A percentile compares a stretch with the other conserved stretches of the same genome.
These are phyloP conservation scores for Agarophyton chilense DNA, from an alignment of 23 red algal genomes.

Conservation along the genomic window DNA sequence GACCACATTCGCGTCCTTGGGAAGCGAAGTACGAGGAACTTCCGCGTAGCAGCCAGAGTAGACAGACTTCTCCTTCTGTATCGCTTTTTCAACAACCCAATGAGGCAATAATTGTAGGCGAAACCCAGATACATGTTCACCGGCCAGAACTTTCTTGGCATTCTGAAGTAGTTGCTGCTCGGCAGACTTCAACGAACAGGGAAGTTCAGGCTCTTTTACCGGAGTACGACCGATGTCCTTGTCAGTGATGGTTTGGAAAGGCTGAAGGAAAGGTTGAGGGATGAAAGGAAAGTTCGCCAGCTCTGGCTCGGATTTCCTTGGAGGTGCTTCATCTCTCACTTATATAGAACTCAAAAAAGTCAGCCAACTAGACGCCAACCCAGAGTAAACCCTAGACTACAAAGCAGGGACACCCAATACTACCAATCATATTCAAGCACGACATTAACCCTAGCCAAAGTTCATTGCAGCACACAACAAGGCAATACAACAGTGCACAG, in stretches of 20 bases:
- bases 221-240: background rate
- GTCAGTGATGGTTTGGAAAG: slow-evolving; percentile 2
- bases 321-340: too few species aligned
- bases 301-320: too few species aligned
- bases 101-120: slow-evolving; percentile 5
- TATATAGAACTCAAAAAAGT: too few species aligned
- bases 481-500: too few species aligned
- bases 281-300: background rate
- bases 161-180: slow-evolving; percentile 26
- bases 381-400: too few species aligned
- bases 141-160: background rate
- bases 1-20: slow-evolving; percentile 22
- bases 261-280: too few species aligned
- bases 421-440: too few species aligned
- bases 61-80: slow-evolving; percentile 5
- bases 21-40: background rate
- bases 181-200: background rate
- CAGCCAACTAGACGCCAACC: too few species aligned
- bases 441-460: too few species aligned
- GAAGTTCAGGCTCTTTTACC: background rate
- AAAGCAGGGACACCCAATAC: too few species aligned
- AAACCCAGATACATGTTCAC: background rate
- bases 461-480: too few species aligned
- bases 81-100: slow-evolving; percentile 15
- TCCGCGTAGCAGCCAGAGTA: slow-evolving; percentile 5